Evolutionary conservation across 2,329 filamentous ascomycete genomes (phyloP), one percentile per base, ranked within the genome.

Genomic region (Trichoderma cornu-damae): DNA sequence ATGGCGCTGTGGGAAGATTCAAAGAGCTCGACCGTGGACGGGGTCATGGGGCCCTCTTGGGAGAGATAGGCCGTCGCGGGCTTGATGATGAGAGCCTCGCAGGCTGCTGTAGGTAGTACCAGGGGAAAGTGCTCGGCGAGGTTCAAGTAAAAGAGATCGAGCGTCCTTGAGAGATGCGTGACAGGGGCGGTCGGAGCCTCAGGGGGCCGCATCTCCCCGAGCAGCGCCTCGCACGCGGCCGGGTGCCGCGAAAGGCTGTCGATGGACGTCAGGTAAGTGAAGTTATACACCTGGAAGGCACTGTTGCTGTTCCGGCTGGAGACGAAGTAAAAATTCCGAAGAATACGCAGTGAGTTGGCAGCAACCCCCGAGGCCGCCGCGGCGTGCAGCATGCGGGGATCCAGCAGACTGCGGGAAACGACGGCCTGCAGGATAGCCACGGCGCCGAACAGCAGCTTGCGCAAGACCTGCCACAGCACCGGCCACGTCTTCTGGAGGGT

Each of bases 91-190:
- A 96, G 77, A 2, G 83, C 77, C 64, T 95, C 89, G 65, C 85
- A 90, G 2, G 82, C 79, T 3, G 79, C 73, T 0, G 87, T 79
- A 0, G 88, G 76, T 1, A 96, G 72, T 2, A 83, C 75, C 7
- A 91, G 76, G 0, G 90, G 86, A 60, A 96, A 85, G 69, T 96
- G 89, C 69, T 96, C 92, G 2, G 89, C 86, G 0, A 87, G 83
- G 67, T 95, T 94, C 61, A 96, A 81, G 72, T 95, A 96, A 75
- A 90, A 96, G 14, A 96, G 80, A 67, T 94, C 88, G n/a, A 93
- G 75, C 16, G 82, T 86, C 58, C 88, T 80, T 63, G 90, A 83
- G 2, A 90, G 75, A 51, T 67, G 68, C 24, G 63, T 67, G 6
- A 62, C 60, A 3, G 64, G 66, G 7, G 63, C 38, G 4, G 62